These are phyloP conservation scores for Trichosporon sp. DNA, from an alignment of 1,284 basidiomycete species.

Conservation along the genomic window DNA sequence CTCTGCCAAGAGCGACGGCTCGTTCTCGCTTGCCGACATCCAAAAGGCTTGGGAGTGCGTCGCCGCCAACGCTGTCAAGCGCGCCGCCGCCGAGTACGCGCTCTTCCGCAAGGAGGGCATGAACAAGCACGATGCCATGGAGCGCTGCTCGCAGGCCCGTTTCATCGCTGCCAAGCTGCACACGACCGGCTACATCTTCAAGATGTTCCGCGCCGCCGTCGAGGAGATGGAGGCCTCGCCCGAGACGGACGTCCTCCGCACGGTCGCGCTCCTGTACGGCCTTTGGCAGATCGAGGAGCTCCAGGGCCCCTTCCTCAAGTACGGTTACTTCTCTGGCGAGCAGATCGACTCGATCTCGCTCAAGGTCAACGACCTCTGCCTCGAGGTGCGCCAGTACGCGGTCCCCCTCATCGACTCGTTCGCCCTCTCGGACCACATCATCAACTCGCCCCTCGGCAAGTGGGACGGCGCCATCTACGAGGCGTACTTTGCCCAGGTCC, in stretches of 20 bases:
- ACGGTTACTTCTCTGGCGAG: slow-evolving; percentile 57
- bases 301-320: slow-evolving; percentile 62
- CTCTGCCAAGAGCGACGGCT: slow-evolving; percentile 57
- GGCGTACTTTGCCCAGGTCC: slow-evolving; percentile 60
- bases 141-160: slow-evolving; percentile 61
- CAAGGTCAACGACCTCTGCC: slow-evolving; percentile 60
- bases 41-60: slow-evolving; percentile 60
- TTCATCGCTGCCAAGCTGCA: slow-evolving; percentile 63
- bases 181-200: slow-evolving; percentile 51
- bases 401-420: slow-evolving; percentile 62
- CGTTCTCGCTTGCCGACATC: slow-evolving; percentile 59
- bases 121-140: slow-evolving; percentile 61
- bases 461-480: slow-evolving; percentile 60
- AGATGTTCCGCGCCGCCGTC: slow-evolving; percentile 54
- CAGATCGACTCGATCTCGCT: slow-evolving; percentile 59
- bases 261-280: slow-evolving; percentile 58
- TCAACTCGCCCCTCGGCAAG: slow-evolving; percentile 63
- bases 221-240: slow-evolving; percentile 34
- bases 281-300: slow-evolving; percentile 64
- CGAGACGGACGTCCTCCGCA: slow-evolving; percentile 53
- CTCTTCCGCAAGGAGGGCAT: slow-evolving; percentile 57
- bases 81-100: slow-evolving; percentile 60
- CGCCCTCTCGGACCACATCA: slow-evolving; percentile 62
- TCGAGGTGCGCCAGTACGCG: slow-evolving; percentile 59
- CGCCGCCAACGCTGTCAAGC: slow-evolving; percentile 62